Percentiles rank a stretch among this genome's conserved stretches.
phyloP scores from a whole-genome alignment of 768 basidiomycete species.

The Russula sp. region DNA sequence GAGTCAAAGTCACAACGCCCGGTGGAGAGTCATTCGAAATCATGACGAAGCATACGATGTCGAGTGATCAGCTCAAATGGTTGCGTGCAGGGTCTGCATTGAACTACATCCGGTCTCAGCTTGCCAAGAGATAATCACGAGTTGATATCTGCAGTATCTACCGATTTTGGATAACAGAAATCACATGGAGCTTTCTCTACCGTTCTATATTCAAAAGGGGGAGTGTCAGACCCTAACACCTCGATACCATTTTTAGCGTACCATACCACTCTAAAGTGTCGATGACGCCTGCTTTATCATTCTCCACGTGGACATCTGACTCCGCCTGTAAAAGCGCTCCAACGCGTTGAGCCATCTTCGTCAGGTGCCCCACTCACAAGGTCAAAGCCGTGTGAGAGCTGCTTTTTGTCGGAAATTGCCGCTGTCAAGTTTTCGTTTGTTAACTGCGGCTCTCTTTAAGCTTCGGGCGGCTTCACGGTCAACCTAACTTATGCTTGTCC shows the following conservation, averaged over 20 bases:
- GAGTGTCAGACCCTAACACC: neutral
- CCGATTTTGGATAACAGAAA: too few relatives aligned
- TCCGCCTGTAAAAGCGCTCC: too few relatives aligned
- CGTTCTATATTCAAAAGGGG: neutral
- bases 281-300: neutral
- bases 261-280: neutral
- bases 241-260: neutral
- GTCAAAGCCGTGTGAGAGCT: neutral
- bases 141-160: too few relatives aligned
- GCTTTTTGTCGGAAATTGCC: constrained; percentile 8
- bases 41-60: constrained; percentile 82
- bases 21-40: constrained; percentile 62
- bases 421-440: neutral
- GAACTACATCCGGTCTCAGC: constrained; percentile 63
- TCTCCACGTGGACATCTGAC: neutral
- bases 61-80: constrained; percentile 86
- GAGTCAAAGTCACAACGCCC: constrained; percentile 58
- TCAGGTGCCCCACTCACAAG: too few relatives aligned
- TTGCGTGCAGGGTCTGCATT: constrained; percentile 82
- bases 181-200: too few relatives aligned
- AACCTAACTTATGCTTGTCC: constrained; percentile 51
- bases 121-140: neutral
- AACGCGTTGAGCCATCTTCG: too few relatives aligned
- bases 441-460: neutral
- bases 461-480: neutral